Base-by-base conservation (phyloP, 1,139 yeast species). In the Scheffersomyces stambukii region DNA sequence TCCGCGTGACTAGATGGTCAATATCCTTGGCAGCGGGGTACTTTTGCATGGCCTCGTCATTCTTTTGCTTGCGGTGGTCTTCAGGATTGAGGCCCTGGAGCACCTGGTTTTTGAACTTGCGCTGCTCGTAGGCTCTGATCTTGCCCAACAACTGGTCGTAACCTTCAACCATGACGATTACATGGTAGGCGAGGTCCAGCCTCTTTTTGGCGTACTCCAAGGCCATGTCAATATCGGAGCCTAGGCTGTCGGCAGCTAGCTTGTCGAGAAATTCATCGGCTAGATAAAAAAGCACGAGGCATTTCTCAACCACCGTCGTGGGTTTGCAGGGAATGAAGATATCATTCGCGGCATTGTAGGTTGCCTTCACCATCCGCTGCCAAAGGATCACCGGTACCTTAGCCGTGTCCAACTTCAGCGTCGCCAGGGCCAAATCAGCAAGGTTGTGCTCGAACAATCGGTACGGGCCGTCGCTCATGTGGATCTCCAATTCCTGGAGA, bases 301-400 rank as follows among this genome's bases (percentile, higher is more conserved):
- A 56, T 13, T 54, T 53, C 43, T 80, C 85, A 4, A 57, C 54
- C 1, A 61, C 37, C 4, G 63, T 49, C 18, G 48, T 54, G 0
- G 64, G 52, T 0, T 49, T 55, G 30, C 73, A 60, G 0, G 89
- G 88, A 6, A 73, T 61, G 38, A 76, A 81, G 0, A 68, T 45
- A 38, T 76, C 82, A 24, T 58, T 56, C 3, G 43, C 48, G 11
- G 54, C 41, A 41, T 71, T 70, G 45, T 74, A 77, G 1, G 49
- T 43, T 1, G 79, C 62, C 16, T 38, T 50, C 4, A 58, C 50
- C 15, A 46, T 43, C 8, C 74, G 43, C 31, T 50, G 54, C 71
- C 72, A 67, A 24, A 40, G 41, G 5, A 66, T 52, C 7, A 58
- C 29, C 0, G 70, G 70, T 5, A 30, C 8, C 8, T 23, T 13